Percentiles rank a stretch among this genome's conserved stretches.
Conservation (phyloP, 306 rosid genomes). For the Astragalus membranaceus region DNA sequence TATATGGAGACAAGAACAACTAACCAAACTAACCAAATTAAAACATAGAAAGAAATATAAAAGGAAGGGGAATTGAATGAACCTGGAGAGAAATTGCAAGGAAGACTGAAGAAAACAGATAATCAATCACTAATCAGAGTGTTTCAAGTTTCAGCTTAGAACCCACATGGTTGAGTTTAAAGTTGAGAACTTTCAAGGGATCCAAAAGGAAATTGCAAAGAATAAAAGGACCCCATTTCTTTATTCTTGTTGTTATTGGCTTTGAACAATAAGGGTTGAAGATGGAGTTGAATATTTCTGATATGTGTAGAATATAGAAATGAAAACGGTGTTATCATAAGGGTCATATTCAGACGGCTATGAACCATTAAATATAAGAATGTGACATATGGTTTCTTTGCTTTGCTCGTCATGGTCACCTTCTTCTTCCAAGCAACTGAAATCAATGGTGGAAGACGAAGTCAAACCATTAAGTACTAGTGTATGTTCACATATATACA, state of each 20-base stretch:
- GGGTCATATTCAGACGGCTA: slow-evolving; percentile 16
- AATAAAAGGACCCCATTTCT: background rate
- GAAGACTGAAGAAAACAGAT: slow-evolving; percentile 13
- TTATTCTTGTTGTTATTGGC: slow-evolving; percentile 1
- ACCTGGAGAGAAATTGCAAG: slow-evolving; percentile 23
- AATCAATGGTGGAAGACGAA: too few species aligned
- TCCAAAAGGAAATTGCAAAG: background rate
- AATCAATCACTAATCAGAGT: background rate
- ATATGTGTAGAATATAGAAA: slow-evolving; percentile 23
- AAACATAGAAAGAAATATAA: background rate
- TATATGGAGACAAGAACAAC: background rate
- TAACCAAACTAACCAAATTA: background rate
- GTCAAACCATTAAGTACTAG: too few species aligned
- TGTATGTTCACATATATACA: too few species aligned
- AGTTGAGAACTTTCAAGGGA: slow-evolving; percentile 3
- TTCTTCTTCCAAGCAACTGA: too few species aligned
- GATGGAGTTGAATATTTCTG: slow-evolving; percentile 10
- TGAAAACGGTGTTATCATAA: slow-evolving; percentile 6
- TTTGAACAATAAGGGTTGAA: slow-evolving; percentile 9
- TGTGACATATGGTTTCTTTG: too few species aligned
- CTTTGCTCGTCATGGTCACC: too few species aligned
- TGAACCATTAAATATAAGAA: too few species aligned
- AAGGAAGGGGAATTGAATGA: background rate
- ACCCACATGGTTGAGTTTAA: background rate
- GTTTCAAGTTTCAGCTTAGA: background rate